Base-by-base conservation (phyloP, 2,329 filamentous ascomycete genomes). In the Diplodia corticola region DNA sequence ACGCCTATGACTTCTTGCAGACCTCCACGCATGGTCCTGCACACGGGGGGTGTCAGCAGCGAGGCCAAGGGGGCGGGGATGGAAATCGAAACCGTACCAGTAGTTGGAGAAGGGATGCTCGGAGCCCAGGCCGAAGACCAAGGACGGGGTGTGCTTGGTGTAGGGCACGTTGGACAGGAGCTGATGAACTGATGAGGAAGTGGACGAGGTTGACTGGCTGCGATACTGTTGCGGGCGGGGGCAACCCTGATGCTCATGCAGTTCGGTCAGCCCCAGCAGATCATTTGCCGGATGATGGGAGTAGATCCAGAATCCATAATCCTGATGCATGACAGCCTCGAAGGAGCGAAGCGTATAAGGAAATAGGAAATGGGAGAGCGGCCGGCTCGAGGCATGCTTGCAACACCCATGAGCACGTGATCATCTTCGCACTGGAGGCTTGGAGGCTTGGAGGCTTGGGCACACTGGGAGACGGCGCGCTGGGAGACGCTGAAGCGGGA, bases 81-180 rank as follows among this genome's bases (percentile, higher is more conserved):
- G 30, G 26, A 13, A 44, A 33, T 4, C 15, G n/a, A 35, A 20
- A n/a, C 22, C 30, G n/a, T 51, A 51, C 91, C 91, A 94, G 77
- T 93, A 93, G 74, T 93, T 93, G 72, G 89, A 88, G 74, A 93
- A 93, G 0, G 90, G 90, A 73, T 92, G 90, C 73, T 92, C 89
- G 0, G 89, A 88, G 15, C 89, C 90, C 69, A 92, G 88, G n/a
- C 91, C 91, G 73, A 93, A 93, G 65, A 93, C 89, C 69, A 91
- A 92, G 65, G 89, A 91, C 1, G 89, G 88, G 6, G 88, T 88
- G 10, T 89, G 86, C 49, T 86, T 83, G 0, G 90, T 90, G 73
- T 90, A 91, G 0, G 90, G 89, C 2, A 92, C 85, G 72, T 91
- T 88, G 60, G 90, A 91, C 53, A 93, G 81, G 12, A 92, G 81